phyloP scores from a whole-genome alignment of 345 rosid species.

The Syzygium grande region DNA sequence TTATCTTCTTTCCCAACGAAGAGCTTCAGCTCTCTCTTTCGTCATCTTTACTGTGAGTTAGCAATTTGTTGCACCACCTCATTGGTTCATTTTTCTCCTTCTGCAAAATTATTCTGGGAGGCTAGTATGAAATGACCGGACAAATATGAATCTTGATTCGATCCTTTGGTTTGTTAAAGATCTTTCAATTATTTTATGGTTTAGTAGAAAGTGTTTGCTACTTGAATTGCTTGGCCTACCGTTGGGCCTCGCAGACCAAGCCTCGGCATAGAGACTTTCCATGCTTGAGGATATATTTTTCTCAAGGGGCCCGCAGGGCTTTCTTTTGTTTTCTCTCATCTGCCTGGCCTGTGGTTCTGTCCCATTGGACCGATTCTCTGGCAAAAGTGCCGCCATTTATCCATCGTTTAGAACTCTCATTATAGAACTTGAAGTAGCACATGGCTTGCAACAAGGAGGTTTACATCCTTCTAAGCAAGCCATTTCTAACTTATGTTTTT shows the following conservation, averaged over 20 bases:
- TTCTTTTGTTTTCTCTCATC: not conserved
- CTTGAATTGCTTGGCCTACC: not conserved
- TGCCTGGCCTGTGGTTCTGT: not conserved
- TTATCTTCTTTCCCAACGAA: not conserved
- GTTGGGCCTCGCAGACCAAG: not conserved
- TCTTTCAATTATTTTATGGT: not conserved
- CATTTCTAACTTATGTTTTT: not conserved
- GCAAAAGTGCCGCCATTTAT: not conserved
- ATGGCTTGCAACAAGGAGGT: not conserved
- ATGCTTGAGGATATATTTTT: not conserved
- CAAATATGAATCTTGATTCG: not conserved
- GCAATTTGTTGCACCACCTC: not conserved
- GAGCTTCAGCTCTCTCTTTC: not conserved
- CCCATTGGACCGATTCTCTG: not conserved
- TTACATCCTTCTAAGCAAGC: not conserved
- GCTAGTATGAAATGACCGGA: not conserved
- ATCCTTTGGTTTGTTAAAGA: not conserved
- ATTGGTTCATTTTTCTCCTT: not conserved
- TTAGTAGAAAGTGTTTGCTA: not conserved
- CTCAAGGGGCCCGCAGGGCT: not conserved
- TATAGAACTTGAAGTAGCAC: not conserved
- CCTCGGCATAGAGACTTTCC: not conserved
- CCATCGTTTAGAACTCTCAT: not conserved
- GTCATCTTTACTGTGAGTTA: not conserved
- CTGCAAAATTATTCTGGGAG: not conserved